Percentiles rank a stretch among this genome's conserved stretches.
These are phyloP conservation scores for Saturnispora quitensis DNA, from an alignment of 805 yeast species.

Conservation along the genomic window DNA sequence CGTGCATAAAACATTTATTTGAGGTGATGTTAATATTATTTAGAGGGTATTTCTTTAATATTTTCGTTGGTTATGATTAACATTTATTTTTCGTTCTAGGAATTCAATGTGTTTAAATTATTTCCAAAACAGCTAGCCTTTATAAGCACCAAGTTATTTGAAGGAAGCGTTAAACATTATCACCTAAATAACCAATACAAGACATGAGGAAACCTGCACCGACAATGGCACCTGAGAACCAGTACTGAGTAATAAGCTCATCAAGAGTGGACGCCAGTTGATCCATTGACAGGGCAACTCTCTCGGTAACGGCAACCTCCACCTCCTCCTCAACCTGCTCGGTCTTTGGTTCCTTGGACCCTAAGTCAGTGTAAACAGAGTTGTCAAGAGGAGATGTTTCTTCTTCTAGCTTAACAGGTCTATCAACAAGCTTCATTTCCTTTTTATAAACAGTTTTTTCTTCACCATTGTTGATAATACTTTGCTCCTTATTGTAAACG, in stretches of 20 bases:
- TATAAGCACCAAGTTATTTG: no score
- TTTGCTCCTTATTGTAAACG: conserved; percentile 22
- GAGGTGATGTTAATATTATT: background rate
- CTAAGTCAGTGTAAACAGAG: conserved; percentile 37
- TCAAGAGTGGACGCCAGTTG: conserved; percentile 27
- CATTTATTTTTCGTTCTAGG: background rate
- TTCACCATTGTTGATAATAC: conserved; percentile 16
- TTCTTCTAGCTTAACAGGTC: conserved; percentile 18
- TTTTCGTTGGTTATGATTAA: background rate
- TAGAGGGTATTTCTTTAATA: background rate
- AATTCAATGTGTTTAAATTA: background rate
- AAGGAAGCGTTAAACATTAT: conserved; percentile 19
- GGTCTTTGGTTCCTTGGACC: conserved; percentile 18
- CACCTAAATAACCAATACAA: conserved; percentile 51
- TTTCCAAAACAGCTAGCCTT: background rate
- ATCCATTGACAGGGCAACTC: conserved; percentile 32
- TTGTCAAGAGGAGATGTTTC: conserved; percentile 36
- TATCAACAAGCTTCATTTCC: conserved; percentile 19
- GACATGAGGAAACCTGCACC: conserved; percentile 41
- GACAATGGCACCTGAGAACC: conserved; percentile 33
- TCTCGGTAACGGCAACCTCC: conserved; percentile 21
- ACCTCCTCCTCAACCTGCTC: conserved; percentile 29
- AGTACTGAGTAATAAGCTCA: conserved; percentile 30
- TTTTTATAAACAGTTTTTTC: conserved; percentile 11
- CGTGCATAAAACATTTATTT: background rate